Percentiles rank a stretch among this genome's conserved stretches.
These are phyloP conservation scores for Aspergillus latus DNA, from an alignment of 2,329 filamentous ascomycete species.

Conservation along the genomic window DNA sequence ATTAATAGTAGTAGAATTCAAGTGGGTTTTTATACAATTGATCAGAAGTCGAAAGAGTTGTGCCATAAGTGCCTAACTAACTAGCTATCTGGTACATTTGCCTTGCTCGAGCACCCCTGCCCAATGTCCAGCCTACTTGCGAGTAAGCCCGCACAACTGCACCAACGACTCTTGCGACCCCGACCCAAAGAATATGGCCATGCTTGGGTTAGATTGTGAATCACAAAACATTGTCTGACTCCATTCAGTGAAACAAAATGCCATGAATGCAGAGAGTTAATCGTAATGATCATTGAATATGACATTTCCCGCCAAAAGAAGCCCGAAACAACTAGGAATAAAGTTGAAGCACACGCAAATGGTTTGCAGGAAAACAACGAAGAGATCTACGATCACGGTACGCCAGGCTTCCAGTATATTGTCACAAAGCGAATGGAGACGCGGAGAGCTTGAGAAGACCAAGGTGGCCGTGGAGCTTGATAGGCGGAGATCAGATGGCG, in stretches of 20 bases:
- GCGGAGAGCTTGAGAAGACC: constrained; percentile 29
- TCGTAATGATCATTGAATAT: constrained; percentile 42
- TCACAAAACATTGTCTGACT: constrained; percentile 26
- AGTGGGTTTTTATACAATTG: too few species aligned
- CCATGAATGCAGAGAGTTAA: constrained; percentile 40
- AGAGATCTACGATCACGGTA: constrained; percentile 42
- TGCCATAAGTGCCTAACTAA: background rate
- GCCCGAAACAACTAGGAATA: constrained; percentile 23
- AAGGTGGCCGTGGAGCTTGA: constrained; percentile 25
- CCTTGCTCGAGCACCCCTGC: background rate
- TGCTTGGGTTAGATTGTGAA: constrained; percentile 21
- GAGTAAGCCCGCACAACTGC: constrained; percentile 13
- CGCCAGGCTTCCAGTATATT: constrained; percentile 40
- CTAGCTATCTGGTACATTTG: background rate
- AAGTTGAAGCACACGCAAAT: constrained; percentile 26
- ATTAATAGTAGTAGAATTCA: background rate
- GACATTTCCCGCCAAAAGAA: constrained; percentile 33
- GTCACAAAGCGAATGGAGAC: constrained; percentile 33
- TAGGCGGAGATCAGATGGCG: constrained; percentile 67
- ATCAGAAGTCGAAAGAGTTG: background rate
- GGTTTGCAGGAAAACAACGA: constrained; percentile 25
- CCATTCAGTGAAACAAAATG: constrained; percentile 30
- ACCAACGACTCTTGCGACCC: constrained; percentile 15
- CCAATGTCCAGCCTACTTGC: background rate
- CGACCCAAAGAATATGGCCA: constrained; percentile 17